Conservation (phyloP, 768 basidiomycete genomes). For the Dacryopinax spathularia region DNA sequence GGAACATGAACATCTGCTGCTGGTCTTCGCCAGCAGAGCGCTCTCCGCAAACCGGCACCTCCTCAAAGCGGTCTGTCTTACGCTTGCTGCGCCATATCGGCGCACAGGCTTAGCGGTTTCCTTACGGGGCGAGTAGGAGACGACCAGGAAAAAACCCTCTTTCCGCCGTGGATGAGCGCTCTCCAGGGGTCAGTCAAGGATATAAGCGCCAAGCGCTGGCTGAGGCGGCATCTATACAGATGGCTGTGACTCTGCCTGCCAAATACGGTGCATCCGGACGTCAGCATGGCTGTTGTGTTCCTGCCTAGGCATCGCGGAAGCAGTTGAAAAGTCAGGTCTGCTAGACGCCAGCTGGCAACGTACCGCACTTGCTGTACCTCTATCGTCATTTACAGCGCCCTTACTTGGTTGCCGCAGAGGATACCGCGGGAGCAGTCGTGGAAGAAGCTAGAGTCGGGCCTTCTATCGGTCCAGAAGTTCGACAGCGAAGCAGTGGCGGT, state of each 20-base stretch:
- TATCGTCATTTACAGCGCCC: too few relatives aligned
- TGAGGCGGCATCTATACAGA: neutral
- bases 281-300: neutral
- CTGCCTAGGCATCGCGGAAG: neutral
- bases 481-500: neutral
- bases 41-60: neutral
- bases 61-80: too few relatives aligned
- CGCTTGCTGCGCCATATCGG: neutral
- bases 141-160: neutral
- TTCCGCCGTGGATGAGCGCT: neutral
- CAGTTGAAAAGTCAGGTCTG: too few relatives aligned
- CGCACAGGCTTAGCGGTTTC: neutral
- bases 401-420: neutral
- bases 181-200: too few relatives aligned
- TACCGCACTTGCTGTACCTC: too few relatives aligned
- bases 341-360: too few relatives aligned
- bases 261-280: too few relatives aligned
- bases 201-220: too few relatives aligned
- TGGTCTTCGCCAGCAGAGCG: neutral
- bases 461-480: neutral
- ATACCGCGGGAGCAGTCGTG: neutral
- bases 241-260: too few relatives aligned
- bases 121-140: neutral
- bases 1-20: too few relatives aligned
- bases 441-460: neutral